Conservation (phyloP, 352 stramenopile species). For the Phytophthora pisi region DNA sequence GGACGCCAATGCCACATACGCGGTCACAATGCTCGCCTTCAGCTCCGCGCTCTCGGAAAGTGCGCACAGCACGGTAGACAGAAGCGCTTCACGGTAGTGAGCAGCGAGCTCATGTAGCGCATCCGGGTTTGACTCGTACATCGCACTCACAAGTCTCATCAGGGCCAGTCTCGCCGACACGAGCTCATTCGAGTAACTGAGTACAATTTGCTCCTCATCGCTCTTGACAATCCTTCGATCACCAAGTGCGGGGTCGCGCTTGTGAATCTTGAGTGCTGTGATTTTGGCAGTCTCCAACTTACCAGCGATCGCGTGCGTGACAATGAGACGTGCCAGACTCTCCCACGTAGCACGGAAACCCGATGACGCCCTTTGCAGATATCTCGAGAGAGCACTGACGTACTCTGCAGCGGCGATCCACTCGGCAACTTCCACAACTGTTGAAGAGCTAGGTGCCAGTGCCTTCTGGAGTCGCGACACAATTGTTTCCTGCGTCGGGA, state of each 20-base stretch:
- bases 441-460: slow-evolving; percentile 37
- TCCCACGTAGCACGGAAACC: slow-evolving; percentile 64
- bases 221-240: slow-evolving; percentile 30
- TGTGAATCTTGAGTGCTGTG: slow-evolving; percentile 54
- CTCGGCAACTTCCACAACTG: slow-evolving; percentile 43
- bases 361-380: slow-evolving; percentile 21
- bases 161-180: slow-evolving; percentile 46
- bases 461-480: slow-evolving; percentile 41
- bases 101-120: slow-evolving; percentile 54
- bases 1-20: slow-evolving; percentile 54
- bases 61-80: slow-evolving; percentile 58
- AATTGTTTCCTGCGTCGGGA: slow-evolving; percentile 33
- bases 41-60: slow-evolving; percentile 60
- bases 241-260: slow-evolving; percentile 43
- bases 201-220: slow-evolving; percentile 50
- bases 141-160: slow-evolving; percentile 51
- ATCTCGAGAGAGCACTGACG: slow-evolving; percentile 35
- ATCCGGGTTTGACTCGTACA: slow-evolving; percentile 49
- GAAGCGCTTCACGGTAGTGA: slow-evolving; percentile 68
- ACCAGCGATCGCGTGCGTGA: slow-evolving; percentile 63
- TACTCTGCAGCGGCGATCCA: slow-evolving; percentile 54
- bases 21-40: slow-evolving; percentile 57
- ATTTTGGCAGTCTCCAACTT: slow-evolving; percentile 66
- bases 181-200: slow-evolving; percentile 50
- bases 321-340: slow-evolving; percentile 46